phyloP scores from a whole-genome alignment of 2,329 filamentous ascomycete species.

The Hypoxylon sp. region DNA sequence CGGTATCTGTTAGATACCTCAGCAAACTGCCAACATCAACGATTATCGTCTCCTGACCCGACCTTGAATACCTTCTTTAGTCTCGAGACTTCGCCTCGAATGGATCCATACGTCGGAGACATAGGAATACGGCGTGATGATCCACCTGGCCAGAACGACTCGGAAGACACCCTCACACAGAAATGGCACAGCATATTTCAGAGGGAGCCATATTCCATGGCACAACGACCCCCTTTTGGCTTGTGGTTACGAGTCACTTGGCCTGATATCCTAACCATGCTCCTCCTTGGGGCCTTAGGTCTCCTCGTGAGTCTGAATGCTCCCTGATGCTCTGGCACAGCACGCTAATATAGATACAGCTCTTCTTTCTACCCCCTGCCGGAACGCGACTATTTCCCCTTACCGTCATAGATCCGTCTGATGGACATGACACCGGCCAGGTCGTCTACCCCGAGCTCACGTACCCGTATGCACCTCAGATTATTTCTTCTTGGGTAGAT shows the following conservation, averaged over 20 bases:
- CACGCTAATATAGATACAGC: constrained; percentile 23
- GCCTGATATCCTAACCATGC: constrained; percentile 67
- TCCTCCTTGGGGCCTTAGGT: constrained; percentile 56
- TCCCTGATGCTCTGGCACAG: background rate
- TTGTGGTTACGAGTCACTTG: constrained; percentile 67
- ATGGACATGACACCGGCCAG: constrained; percentile 63
- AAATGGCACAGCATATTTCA: constrained; percentile 4
- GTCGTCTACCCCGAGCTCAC: constrained; percentile 70
- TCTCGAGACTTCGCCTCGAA: background rate
- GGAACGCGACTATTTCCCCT: constrained; percentile 68
- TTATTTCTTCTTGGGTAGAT: constrained; percentile 66
- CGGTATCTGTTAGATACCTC: too few relatives aligned
- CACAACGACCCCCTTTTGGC: constrained; percentile 36
- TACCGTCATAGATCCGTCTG: constrained; percentile 61
- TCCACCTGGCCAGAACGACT: background rate
- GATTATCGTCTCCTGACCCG: background rate
- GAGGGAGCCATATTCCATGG: constrained; percentile 23
- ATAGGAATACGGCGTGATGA: constrained; percentile 12
- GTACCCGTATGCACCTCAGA: constrained; percentile 69
- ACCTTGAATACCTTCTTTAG: background rate
- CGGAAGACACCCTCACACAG: background rate
- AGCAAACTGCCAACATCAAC: background rate
- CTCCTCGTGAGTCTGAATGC: constrained; percentile 40
- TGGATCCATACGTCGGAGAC: constrained; percentile 24
- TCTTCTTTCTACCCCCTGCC: constrained; percentile 50